Percentiles rank a stretch among this genome's conserved stretches.
These are phyloP conservation scores for Diophrys appendiculata DNA, from an alignment of 73 alveolate genomes.

Conservation along the genomic window DNA sequence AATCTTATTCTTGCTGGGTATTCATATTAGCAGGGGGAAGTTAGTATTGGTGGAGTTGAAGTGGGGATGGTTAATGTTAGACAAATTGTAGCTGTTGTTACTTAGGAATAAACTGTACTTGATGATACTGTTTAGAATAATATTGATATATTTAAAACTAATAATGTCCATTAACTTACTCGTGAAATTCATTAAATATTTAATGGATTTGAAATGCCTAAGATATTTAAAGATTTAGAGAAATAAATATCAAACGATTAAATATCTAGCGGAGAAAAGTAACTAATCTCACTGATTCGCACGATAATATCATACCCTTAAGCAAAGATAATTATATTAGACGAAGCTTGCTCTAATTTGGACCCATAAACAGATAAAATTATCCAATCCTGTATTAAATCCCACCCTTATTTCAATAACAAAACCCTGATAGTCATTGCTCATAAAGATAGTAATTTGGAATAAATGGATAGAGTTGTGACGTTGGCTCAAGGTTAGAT, in stretches of 20 bases:
- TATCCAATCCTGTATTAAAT: too few relatives aligned
- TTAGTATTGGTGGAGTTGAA: constrained; percentile 15
- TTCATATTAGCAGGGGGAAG: constrained; percentile 43
- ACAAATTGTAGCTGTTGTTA: background rate
- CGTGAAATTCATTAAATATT: too few relatives aligned
- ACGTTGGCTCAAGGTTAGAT: too few relatives aligned
- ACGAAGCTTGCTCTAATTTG: background rate
- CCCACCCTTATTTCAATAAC: too few relatives aligned
- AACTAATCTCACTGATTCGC: background rate
- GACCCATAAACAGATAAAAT: background rate
- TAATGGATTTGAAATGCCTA: background rate
- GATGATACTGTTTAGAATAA: background rate
- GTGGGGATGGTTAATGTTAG: background rate
- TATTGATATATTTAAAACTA: background rate
- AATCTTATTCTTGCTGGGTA: constrained; percentile 57
- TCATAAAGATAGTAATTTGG: too few relatives aligned
- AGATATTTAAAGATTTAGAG: background rate
- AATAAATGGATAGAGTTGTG: too few relatives aligned
- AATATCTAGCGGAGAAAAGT: background rate
- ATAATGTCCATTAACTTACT: too few relatives aligned
- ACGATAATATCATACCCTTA: background rate
- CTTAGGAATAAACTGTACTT: background rate
- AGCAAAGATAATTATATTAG: background rate
- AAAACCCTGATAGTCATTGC: background rate
- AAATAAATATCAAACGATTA: too few relatives aligned